phyloP scores from a whole-genome alignment of 345 rosid species.

The Microthlaspi erraticum region DNA sequence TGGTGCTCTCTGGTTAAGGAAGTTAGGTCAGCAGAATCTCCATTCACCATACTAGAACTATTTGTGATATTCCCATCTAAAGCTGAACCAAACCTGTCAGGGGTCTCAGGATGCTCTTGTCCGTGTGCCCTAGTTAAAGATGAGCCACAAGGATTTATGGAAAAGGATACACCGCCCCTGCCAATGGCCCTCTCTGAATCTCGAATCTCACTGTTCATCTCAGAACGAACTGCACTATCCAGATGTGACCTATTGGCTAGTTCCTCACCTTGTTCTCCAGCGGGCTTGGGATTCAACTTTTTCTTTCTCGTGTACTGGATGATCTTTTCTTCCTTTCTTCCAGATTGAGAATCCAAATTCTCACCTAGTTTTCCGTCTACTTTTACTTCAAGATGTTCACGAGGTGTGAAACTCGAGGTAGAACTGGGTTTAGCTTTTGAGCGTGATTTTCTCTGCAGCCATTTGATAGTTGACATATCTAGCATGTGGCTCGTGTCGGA shows the following conservation, averaged over 20 bases:
- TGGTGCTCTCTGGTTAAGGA: constrained; percentile 41
- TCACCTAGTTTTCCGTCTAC: constrained; percentile 37
- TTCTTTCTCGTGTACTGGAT: constrained; percentile 86
- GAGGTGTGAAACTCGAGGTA: constrained; percentile 42
- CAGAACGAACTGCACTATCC: constrained; percentile 24
- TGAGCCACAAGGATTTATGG: constrained; percentile 12
- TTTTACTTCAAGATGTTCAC: constrained; percentile 49
- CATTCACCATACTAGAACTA: constrained; percentile 36
- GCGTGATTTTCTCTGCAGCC: constrained; percentile 80
- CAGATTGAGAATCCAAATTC: constrained; percentile 37
- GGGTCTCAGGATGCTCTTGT: constrained; percentile 30
- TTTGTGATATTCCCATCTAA: constrained; percentile 24
- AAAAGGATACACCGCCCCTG: constrained; percentile 19
- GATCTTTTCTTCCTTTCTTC: constrained; percentile 58
- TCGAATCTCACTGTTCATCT: constrained; percentile 36
- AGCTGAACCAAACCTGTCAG: constrained; percentile 22
- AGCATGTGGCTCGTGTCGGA: constrained; percentile 49
- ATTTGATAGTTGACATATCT: constrained; percentile 58
- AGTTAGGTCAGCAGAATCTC: constrained; percentile 34
- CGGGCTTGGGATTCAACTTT: constrained; percentile 55
- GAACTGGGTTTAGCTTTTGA: constrained; percentile 59
- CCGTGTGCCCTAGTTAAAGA: constrained; percentile 9
- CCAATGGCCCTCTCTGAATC: constrained; percentile 36
- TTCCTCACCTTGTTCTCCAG: constrained; percentile 44
- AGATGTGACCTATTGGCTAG: constrained; percentile 31